Evolutionary conservation across 2,329 filamentous ascomycete species (phyloP), one percentile per base, ranked within the genome.

Genomic region (Blumeriella jaapii): DNA sequence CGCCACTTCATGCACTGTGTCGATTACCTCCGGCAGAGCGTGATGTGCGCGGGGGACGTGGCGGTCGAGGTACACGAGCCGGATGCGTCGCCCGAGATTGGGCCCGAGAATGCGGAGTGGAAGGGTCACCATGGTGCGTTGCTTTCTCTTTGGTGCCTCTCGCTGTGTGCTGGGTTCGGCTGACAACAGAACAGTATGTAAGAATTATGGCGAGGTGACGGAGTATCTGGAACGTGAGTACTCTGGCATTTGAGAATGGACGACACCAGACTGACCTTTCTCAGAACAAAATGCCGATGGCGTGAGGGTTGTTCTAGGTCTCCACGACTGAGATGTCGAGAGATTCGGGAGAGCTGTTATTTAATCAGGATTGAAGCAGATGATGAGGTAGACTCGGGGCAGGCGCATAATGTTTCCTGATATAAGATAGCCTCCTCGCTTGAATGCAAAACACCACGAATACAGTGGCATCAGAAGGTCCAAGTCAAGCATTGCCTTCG

Each of bases 1-100:
- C 26, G 25, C 5, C 31, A 33, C 19, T 33, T 33, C 15, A 25
- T 26, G 22, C 31, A 33, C 24, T 33, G 31, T 26, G 31, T 33
- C 14, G 31, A 33, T 19, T 33, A 33, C 19, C 15, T 33, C 14
- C 14, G 31, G 11, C 31, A 33, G 31, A 23, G 22, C 3, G 31
- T 33, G 17, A 26, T 33, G 31, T 26, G 31, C 17, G 14, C 12
- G 25, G 22, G 22, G 22, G 31, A 33, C 19, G 10, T 33, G 31
- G 31, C 22, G 14, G 7, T 17, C 14, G 31, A 26, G 6, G 22
- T 23, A 12, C 31, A 33, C 26, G 23, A 33, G 31, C 31, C 31
- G 16, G 31, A 33, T 26, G 31, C 25, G 24, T 32, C 17, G 22
- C n/a, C n/a, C n/a, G 20, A 32, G 12, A 23, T 17, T 20, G 31